These are phyloP conservation scores for Eucalyptus polyanthemos DNA, from an alignment of 345 rosid species.

Conservation along the genomic window DNA sequence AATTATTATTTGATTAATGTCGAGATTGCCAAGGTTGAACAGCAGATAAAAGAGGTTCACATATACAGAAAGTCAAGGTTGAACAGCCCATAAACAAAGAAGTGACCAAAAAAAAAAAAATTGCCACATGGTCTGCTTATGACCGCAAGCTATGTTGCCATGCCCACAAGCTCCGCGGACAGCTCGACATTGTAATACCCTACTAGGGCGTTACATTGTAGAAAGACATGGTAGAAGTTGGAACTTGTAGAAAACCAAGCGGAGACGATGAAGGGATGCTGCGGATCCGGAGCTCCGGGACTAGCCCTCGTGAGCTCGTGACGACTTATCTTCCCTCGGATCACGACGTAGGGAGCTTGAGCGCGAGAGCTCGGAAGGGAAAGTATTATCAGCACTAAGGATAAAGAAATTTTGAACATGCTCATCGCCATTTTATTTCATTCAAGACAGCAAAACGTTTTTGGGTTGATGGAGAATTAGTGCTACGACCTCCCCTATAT, in stretches of 20 bases:
- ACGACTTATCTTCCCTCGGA: background rate
- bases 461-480: background rate
- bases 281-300: background rate
- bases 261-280: background rate
- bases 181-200: background rate
- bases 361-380: background rate
- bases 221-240: background rate
- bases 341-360: background rate
- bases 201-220: background rate
- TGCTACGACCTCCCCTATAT: background rate
- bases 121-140: background rate
- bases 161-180: background rate
- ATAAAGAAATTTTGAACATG: background rate
- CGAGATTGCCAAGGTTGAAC: no score
- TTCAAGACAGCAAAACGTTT: accelerated
- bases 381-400: background rate
- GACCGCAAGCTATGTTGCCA: background rate
- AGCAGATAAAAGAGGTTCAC: no score
- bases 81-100: background rate
- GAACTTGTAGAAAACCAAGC: background rate
- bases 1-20: no score
- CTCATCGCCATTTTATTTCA: background rate
- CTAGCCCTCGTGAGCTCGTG: background rate
- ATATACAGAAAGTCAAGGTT: background rate
- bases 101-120: no score